A percentile compares a stretch with the other conserved stretches of the same genome.
phyloP scores from a whole-genome alignment of 306 rosid genomes.

The Oemleria cerasiformis region DNA sequence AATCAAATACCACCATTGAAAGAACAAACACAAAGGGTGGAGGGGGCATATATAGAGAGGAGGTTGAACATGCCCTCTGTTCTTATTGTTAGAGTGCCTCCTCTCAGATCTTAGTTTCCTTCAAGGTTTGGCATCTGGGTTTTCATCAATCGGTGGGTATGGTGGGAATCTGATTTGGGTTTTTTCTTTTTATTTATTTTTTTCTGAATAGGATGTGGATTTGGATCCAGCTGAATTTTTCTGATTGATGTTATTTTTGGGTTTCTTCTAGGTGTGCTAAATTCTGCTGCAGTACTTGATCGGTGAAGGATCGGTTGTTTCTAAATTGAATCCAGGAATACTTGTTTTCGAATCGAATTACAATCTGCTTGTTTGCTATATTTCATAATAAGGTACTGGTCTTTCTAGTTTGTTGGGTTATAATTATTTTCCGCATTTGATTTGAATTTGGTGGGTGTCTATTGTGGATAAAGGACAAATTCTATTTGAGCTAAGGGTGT shows the following conservation, averaged over 20 bases:
- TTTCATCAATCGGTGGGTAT: constrained; percentile 69
- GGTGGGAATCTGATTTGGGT: constrained; percentile 52
- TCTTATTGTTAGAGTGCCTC: constrained; percentile 72
- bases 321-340: constrained; percentile 53
- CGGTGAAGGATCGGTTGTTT: constrained; percentile 74
- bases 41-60: constrained; percentile 57
- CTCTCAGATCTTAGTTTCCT: constrained; percentile 77
- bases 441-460: constrained; percentile 19
- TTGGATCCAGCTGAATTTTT: constrained; percentile 55
- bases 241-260: constrained; percentile 30
- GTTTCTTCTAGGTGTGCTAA: constrained; percentile 46
- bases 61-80: constrained; percentile 71
- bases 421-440: constrained; percentile 37
- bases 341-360: constrained; percentile 44
- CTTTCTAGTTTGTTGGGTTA: constrained; percentile 19
- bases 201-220: constrained; percentile 31
- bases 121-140: constrained; percentile 69
- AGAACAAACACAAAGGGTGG: constrained; percentile 45
- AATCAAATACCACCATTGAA: constrained; percentile 60
- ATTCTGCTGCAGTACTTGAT: constrained; percentile 55
- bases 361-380: constrained; percentile 44
- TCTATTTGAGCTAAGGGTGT: constrained; percentile 30
- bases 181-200: constrained; percentile 30
- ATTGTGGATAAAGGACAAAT: constrained; percentile 15
- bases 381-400: constrained; percentile 40